Evolutionary conservation across 371 early-diverging fungal genomes (phyloP), one percentile per base, ranked within the genome.

Genomic region (Mortierella sp.): DNA sequence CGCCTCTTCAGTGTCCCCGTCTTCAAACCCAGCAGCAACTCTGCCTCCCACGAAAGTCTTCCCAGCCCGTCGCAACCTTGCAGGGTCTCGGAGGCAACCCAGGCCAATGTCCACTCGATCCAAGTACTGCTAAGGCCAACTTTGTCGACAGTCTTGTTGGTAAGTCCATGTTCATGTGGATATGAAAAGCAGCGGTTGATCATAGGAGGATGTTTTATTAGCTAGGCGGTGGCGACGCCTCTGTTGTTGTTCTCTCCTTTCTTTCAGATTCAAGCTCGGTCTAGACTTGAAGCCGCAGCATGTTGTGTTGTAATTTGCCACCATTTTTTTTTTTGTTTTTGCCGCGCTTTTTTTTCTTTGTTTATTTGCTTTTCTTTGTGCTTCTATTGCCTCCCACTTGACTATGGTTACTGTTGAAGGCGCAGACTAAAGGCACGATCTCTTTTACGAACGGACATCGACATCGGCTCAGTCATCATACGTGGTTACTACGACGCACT

Each of bases 131-230:
- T 31, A 86, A 81, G 72, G 80, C 79, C 40, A 87, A 88, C 77
- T 88, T 88, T 76, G 87, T 88, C 14, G 80, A 88, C 37, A 77
- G 81, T 73, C 87, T 88, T 72, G 82, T 88, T 72, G 88, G 88
- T 87, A 55, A 78, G 87, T 87, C 34, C 70, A 67, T 37, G 13
- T 50, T 13, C 67, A 31, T 54, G 16, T 64, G 10, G 28, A 77
- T 40, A 43, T 24, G 21, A 37, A 5, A 46, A n/a, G 43, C 43
- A 44, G 48, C 21, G 50, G 0, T 0, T 13, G 46, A 16, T 51
- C 44, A 51, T 16, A 46, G n/a, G 1, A 14, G n/a, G 6, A 34
- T 28, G 1, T 43, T 48, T 37, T 31, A 48, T 43, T 54, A 51
- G 44, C 50, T 40, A 54, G 40, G 71, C 75, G 48, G 72, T 59